Conservation (phyloP, 805 yeast species). For the Metschnikowia similis region DNA sequence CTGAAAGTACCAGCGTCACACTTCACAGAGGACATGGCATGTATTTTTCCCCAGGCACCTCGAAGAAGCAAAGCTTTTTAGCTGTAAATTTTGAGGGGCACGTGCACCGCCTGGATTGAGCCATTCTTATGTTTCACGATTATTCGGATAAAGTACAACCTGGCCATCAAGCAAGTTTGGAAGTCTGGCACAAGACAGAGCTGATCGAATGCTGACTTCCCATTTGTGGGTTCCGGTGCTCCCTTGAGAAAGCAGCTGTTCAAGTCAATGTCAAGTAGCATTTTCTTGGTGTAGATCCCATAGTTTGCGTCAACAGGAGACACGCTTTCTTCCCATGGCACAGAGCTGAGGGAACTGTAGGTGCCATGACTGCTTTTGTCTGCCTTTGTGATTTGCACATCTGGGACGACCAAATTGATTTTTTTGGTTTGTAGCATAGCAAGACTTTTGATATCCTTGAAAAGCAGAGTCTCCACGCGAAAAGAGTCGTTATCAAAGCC, state of each 20-base stretch:
- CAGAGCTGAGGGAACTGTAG: slow-evolving; percentile 18
- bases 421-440: slow-evolving; percentile 34
- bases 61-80: neutral
- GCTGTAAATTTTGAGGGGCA: slow-evolving; percentile 24
- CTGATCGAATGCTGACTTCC: slow-evolving; percentile 22
- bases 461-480: slow-evolving; percentile 33
- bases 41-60: no score
- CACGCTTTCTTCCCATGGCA: slow-evolving; percentile 26
- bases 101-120: slow-evolving; percentile 27
- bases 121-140: slow-evolving; percentile 28
- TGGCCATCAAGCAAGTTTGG: slow-evolving; percentile 33
- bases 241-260: slow-evolving; percentile 29
- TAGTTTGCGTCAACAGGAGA: slow-evolving; percentile 14
- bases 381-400: slow-evolving; percentile 13
- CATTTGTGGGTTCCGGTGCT: slow-evolving; percentile 7
- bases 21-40: no score
- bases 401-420: slow-evolving; percentile 26
- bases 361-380: slow-evolving; percentile 18
- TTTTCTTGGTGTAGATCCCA: slow-evolving; percentile 24
- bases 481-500: slow-evolving; percentile 28
- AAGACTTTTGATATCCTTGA: slow-evolving; percentile 32
- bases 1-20: neutral
- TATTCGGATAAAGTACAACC: slow-evolving; percentile 34
- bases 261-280: slow-evolving; percentile 27
- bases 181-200: slow-evolving; percentile 37